These are phyloP conservation scores for Rhodotorula diobovata DNA, from an alignment of 768 basidiomycete genomes.

Conservation along the genomic window DNA sequence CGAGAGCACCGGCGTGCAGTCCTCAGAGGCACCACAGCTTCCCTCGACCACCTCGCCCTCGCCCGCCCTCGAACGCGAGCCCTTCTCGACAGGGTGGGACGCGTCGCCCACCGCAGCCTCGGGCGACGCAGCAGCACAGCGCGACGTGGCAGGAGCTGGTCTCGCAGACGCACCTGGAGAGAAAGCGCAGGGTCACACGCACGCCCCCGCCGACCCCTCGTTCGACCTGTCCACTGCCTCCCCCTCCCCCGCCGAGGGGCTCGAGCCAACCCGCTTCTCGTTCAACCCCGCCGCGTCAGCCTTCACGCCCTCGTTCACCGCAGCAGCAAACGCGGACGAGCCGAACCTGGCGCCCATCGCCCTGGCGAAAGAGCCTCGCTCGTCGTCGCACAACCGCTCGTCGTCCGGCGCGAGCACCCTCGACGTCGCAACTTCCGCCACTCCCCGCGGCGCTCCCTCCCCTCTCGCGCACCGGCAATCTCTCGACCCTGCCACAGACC, in stretches of 20 bases:
- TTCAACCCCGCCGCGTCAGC: not conserved
- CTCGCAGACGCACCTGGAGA: too few relatives aligned
- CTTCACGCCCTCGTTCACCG: not conserved
- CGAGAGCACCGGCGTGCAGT: too few relatives aligned
- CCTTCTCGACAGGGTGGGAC: too few relatives aligned
- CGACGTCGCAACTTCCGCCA: slow-evolving; percentile 6
- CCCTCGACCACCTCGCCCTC: too few relatives aligned
- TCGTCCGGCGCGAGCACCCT: not conserved
- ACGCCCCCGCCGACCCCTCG: too few relatives aligned
- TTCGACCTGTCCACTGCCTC: not conserved
- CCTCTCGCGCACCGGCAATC: not conserved
- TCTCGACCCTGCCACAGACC: not conserved
- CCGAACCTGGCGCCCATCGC: not conserved
- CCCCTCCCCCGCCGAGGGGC: not conserved
- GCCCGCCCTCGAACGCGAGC: too few relatives aligned
- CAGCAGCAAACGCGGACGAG: not conserved
- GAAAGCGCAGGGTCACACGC: too few relatives aligned
- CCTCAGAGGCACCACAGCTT: too few relatives aligned
- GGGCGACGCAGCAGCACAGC: too few relatives aligned
- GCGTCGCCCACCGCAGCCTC: too few relatives aligned
- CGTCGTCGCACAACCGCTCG: not conserved
- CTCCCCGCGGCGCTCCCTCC: slow-evolving; percentile 4
- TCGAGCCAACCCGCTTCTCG: not conserved
- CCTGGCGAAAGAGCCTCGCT: not conserved
- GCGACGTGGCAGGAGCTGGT: too few relatives aligned